Conservation (phyloP, 2,329 filamentous ascomycete genomes). For the Ophiostoma montium region DNA sequence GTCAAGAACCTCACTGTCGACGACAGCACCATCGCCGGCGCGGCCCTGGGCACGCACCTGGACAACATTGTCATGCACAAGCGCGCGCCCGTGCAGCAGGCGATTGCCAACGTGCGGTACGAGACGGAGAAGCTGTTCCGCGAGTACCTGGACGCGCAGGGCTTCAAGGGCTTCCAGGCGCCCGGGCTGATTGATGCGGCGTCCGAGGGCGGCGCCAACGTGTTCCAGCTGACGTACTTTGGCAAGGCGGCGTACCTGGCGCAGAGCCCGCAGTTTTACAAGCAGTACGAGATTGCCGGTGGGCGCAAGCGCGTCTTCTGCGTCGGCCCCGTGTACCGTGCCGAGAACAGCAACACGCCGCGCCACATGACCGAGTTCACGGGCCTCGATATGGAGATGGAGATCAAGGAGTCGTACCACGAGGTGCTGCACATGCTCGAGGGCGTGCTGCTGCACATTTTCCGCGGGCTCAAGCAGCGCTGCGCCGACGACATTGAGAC, state of each 20-base stretch:
- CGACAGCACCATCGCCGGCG: constrained; percentile 42
- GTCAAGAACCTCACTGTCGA: constrained; percentile 17
- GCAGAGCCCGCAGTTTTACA: constrained; percentile 75
- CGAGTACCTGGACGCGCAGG: constrained; percentile 54
- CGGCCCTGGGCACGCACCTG: constrained; percentile 70
- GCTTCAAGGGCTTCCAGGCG: constrained; percentile 75
- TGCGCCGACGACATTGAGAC: constrained; percentile 61
- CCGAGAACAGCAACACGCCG: constrained; percentile 75
- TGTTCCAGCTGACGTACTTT: constrained; percentile 86
- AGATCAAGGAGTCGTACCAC: constrained; percentile 64
- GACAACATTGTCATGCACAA: constrained; percentile 92
- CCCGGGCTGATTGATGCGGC: constrained; percentile 81
- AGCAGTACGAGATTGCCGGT: constrained; percentile 73
- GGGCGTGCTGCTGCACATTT: constrained; percentile 63
- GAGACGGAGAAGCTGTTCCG: constrained; percentile 27
- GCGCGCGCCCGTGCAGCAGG: constrained; percentile 79
- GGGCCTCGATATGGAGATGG: constrained; percentile 82
- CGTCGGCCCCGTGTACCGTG: constrained; percentile 69
- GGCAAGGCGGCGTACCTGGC: constrained; percentile 67
- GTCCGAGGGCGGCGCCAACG: constrained; percentile 83
- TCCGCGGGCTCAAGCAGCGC: constrained; percentile 53
- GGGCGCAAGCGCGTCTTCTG: constrained; percentile 66
- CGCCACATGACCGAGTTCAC: constrained; percentile 82
- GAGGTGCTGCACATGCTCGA: constrained; percentile 63
- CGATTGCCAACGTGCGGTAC: constrained; percentile 45